Percentiles rank a stretch among this genome's conserved stretches.
These are phyloP conservation scores for Dentipellis sp. DNA, from an alignment of 768 basidiomycete species.

Conservation along the genomic window DNA sequence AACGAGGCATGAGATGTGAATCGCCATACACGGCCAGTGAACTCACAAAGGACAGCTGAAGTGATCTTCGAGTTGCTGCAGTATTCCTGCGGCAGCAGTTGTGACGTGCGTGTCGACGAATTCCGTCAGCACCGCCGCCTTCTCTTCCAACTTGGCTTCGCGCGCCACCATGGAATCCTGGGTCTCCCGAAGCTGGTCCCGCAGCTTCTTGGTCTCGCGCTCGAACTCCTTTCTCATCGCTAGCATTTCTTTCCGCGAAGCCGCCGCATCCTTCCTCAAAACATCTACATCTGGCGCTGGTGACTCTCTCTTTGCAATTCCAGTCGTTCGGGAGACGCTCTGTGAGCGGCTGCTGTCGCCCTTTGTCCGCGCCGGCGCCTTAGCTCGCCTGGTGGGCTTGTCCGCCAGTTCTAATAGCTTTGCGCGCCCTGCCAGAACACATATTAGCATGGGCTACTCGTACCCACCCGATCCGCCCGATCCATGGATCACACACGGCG, in stretches of 20 bases:
- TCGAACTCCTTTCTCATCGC: neutral
- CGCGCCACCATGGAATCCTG: neutral
- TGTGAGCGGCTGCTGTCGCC: no score
- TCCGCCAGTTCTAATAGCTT: no score
- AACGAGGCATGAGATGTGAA: neutral
- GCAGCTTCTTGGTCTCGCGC: neutral
- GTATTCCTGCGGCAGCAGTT: constrained; percentile 18
- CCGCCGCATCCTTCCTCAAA: no score
- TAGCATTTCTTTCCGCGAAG: neutral
- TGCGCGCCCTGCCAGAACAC: no score
- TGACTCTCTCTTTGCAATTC: no score
- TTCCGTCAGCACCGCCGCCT: neutral
- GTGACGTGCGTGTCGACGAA: neutral
- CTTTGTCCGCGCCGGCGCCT: no score
- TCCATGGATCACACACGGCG: no score
- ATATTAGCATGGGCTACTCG: no score
- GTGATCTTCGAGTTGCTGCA: constrained; percentile 49
- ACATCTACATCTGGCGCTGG: no score
- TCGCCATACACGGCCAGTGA: neutral
- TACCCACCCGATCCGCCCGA: no score
- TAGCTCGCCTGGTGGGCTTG: no score
- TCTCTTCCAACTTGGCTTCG: neutral
- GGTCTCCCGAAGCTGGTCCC: neutral
- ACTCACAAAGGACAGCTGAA: constrained; percentile 49
- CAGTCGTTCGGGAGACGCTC: no score